Evolutionary conservation across 2,329 filamentous ascomycete genomes (phyloP).

Genomic region (Aspergillus alliaceus): DNA sequence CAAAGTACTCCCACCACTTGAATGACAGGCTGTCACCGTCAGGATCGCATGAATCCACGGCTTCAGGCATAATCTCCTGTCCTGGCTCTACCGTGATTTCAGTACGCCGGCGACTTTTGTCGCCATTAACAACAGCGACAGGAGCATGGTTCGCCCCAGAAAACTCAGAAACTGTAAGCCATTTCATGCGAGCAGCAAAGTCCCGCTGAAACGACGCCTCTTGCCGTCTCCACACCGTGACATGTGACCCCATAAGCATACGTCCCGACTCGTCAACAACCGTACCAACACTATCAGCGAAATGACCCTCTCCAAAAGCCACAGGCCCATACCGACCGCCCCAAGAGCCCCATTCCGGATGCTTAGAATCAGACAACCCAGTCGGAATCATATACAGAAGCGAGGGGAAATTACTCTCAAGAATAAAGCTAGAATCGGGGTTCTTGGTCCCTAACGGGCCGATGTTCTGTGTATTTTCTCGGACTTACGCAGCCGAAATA

Average conservation of each 20-base stretch:
- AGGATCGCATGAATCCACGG: neutral
- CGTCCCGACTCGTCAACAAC: neutral
- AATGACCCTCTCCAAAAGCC: neutral
- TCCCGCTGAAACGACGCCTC: neutral
- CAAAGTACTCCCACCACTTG: neutral
- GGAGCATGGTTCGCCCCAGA: neutral
- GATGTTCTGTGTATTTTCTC: neutral
- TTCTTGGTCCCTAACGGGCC: neutral
- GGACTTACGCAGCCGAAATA: neutral
- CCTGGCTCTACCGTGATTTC: neutral
- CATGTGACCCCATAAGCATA: neutral
- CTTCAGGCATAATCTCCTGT: neutral
- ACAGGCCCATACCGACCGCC: neutral
- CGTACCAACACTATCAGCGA: neutral
- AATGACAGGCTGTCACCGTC: neutral
- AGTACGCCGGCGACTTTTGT: neutral
- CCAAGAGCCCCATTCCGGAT: neutral
- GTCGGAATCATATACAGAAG: neutral
- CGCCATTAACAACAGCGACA: neutral
- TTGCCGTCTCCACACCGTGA: neutral
- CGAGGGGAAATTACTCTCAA: neutral
- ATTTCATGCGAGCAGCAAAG: neutral
- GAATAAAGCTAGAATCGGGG: neutral
- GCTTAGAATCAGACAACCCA: neutral
- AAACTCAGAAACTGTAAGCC: neutral